Base-by-base conservation (phyloP, 164 flowering plant species). In the Vitis rupestris region DNA sequence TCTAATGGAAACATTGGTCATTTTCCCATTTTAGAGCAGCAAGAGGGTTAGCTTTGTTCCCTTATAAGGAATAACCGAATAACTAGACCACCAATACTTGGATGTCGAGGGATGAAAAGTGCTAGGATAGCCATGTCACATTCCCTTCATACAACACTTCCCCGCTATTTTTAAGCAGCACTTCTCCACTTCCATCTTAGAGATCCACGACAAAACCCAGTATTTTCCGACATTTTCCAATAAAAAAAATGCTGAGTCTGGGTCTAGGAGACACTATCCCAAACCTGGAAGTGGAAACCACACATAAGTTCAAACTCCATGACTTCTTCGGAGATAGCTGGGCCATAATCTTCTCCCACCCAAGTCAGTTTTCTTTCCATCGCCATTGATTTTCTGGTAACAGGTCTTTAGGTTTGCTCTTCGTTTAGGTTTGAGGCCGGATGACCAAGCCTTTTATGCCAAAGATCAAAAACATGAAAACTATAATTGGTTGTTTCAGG, bases 201-300 rank as follows among this genome's bases (percentile, higher is more conserved):
- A 62, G 10, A 54, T 12, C 2, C 23, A 47, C 10, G 11, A 13
- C 30, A 51, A 29, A 55, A n/a, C 7, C 59, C 2, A 56, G 5
- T 7, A 17, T 6, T n/a, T 16, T 31, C 37, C 37, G 3, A 5
- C 37, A 3, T 31, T 31, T 31, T 31, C 6, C 37, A 31, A 31
- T 17, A 12, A 2, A 23, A 48, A 83, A 68, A 49, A 92, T 89
- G 98, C 92, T 93, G 2, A 96, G 97, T 1, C 79, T 93, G 5
- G 87, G 96, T 9, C 75, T 93, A 8, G 98, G 97, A 61, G 98
- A 94, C 73, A 83, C 87, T 1, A 27, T 90, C 16, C 96, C 97
- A 0, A 78, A 91, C 76, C 81, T 94, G 23, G 82, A 86, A 72
- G 94, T 83, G 0, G 89, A 87, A 5, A 84, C 88, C 71, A 92